Conservation (phyloP, 2,329 filamentous ascomycete genomes). For the Gyromitra esculenta region DNA sequence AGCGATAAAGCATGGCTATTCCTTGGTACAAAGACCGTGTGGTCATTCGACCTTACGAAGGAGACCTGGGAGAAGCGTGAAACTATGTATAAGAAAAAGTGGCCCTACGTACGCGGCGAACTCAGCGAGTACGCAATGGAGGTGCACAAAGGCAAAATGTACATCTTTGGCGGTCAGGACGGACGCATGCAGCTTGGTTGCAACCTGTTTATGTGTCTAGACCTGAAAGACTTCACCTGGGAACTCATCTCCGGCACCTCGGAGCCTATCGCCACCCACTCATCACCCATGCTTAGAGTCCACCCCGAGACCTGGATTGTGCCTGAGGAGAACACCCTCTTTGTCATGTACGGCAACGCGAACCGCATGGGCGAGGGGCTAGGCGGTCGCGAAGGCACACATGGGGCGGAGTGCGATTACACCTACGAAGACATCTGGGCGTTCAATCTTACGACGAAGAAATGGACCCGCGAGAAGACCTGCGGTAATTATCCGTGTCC, state of each 20-base stretch:
- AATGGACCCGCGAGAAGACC: conserved; percentile 47
- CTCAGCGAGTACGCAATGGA: conserved; percentile 48
- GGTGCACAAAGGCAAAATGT: conserved; percentile 42
- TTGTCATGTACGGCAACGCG: conserved; percentile 51
- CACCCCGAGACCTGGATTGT: conserved; percentile 43
- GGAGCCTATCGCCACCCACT: conserved; percentile 36
- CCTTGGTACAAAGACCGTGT: conserved; percentile 37
- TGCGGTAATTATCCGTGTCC: conserved; percentile 49
- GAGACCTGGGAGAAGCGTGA: conserved; percentile 37
- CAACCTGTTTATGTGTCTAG: conserved; percentile 47
- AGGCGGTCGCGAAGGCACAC: conserved; percentile 11
- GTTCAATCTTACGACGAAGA: conserved; percentile 31
- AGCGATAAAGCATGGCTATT: conserved; percentile 47
- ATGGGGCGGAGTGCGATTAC: conserved; percentile 47
- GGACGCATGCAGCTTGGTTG: conserved; percentile 46
- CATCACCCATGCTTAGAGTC: conserved; percentile 46
- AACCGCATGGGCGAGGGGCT: conserved; percentile 47
- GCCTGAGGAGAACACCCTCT: conserved; percentile 37
- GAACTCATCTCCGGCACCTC: conserved; percentile 47
- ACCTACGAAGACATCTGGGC: conserved; percentile 52
- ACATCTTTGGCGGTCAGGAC: conserved; percentile 49
- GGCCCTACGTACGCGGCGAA: conserved; percentile 39
- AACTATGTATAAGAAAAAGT: conserved; percentile 40
- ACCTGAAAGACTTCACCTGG: conserved; percentile 39
- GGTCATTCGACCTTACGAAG: conserved; percentile 35